Base-by-base conservation (phyloP, 805 yeast species). In the Pichia rugopelliculosa region DNA sequence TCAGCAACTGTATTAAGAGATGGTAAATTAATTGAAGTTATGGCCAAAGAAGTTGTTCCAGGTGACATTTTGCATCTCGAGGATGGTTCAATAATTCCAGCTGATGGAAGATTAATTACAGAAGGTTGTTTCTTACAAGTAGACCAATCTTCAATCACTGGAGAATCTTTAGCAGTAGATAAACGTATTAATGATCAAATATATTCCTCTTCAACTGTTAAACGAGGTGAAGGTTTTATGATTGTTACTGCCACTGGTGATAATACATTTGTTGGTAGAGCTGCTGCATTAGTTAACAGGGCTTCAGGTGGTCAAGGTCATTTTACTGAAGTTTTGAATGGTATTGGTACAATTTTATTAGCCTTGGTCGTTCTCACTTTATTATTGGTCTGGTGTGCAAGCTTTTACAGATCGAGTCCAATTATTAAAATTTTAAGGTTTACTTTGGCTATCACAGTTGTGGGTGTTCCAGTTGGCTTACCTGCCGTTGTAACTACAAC, bases 401-500 rank as follows among this genome's bases (percentile, higher is more conserved):
- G 84, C 72, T 86, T 87, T 87, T 87, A 87, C 82, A 79, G 95
- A 74, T 77, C 93, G 57, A 79, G 78, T 67, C 74, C 72, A 64
- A 85, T 87, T 66, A 95, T 87, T 62, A 73, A 80, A 59, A 84
- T 87, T 72, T 77, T 87, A 69, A 79, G 93, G 74, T 84, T 80
- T 82, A 83, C 93, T 59, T 74, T 87, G 68, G 95, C 93, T 61
- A 86, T 87, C 70, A 87, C 95, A 72, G 85, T 87, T 72, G 80
- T 87, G 61, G 96, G 96, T 82, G 96, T 87, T 61, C 95, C 95
- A 70, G 95, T 87, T 58, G 95, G 95, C 83, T 80, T 87, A 68
- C 96, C 95, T 70, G 95, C 95, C 68, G 95, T 87, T 65, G 95
- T 86, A 59, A 87, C 95, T 76, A 87, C 95, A 62, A 87, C 95